Evolutionary conservation across 805 yeast genomes (phyloP).

Genomic region (Komagataella pastoris): DNA sequence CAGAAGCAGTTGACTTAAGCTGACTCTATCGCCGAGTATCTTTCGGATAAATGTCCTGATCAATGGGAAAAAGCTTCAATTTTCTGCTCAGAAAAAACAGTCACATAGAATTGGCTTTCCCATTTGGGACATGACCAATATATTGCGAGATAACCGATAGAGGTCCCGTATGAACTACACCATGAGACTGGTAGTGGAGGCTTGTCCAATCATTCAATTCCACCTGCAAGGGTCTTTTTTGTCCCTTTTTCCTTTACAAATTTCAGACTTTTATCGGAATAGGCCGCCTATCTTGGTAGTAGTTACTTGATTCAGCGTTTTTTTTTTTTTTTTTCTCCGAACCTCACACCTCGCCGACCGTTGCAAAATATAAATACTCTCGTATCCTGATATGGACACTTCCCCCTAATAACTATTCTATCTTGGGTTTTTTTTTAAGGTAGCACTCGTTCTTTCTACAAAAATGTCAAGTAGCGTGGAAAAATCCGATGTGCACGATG

Average conservation of each 20-base stretch:
- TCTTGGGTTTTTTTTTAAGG: neutral
- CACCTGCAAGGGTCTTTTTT: too few relatives aligned
- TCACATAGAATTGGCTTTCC: neutral
- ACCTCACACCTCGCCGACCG: neutral
- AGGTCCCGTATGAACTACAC: neutral
- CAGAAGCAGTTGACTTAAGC: too few relatives aligned
- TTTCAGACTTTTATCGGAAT: neutral
- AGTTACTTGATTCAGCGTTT: neutral
- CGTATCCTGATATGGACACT: neutral
- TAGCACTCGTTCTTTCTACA: neutral
- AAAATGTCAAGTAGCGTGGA: neutral
- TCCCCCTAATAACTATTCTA: neutral
- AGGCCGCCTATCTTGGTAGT: neutral
- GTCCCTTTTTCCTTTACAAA: neutral
- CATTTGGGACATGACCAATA: neutral
- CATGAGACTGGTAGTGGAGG: too few relatives aligned
- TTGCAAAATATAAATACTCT: neutral
- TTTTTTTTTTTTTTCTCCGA: too few relatives aligned
- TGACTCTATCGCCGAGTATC: neutral
- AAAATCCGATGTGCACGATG: neutral
- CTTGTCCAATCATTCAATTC: too few relatives aligned
- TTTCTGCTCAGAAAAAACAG: neutral
- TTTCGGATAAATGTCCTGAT: neutral
- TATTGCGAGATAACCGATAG: neutral
- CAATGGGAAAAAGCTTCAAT: neutral